Percentiles rank a stretch among this genome's conserved stretches.
phyloP scores from a whole-genome alignment of 1,284 basidiomycete species.

The Coniferiporia weirii region DNA sequence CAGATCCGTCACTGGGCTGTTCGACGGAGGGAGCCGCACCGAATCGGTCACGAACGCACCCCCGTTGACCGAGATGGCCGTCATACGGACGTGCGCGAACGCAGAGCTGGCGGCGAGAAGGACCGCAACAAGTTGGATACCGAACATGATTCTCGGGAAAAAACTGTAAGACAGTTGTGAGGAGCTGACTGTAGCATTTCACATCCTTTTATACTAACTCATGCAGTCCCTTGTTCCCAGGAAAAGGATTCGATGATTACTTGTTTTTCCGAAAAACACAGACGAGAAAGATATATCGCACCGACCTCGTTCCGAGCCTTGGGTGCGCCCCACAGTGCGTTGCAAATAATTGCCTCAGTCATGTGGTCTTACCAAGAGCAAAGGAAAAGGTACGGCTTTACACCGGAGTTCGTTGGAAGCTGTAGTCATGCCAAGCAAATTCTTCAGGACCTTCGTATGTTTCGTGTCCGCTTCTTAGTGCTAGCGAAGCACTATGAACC shows the following conservation, averaged over 20 bases:
- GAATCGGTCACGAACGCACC: constrained; percentile 12
- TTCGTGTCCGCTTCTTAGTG: no score
- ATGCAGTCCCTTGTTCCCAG: not conserved
- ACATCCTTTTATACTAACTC: not conserved
- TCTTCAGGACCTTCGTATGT: not conserved
- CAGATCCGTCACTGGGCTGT: constrained; percentile 15
- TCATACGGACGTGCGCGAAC: constrained; percentile 15
- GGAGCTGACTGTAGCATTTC: not conserved
- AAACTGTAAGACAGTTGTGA: not conserved
- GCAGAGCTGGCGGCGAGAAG: not conserved
- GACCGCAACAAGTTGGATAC: not conserved
- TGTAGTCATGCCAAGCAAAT: not conserved
- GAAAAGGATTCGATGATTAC: not conserved
- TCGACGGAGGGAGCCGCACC: constrained; percentile 12
- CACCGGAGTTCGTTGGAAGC: not conserved
- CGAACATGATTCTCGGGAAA: not conserved
- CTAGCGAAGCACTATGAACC: no score
- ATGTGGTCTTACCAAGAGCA: not conserved
- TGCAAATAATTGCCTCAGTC: not conserved
- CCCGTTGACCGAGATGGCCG: constrained; percentile 16
- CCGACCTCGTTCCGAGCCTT: not conserved
- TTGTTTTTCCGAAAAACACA: not conserved
- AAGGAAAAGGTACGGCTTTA: not conserved
- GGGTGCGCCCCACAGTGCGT: no score
- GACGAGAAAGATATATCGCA: not conserved